Conservation (phyloP, 108 stramenopile species). For the Fragilaria crotonensis region DNA sequence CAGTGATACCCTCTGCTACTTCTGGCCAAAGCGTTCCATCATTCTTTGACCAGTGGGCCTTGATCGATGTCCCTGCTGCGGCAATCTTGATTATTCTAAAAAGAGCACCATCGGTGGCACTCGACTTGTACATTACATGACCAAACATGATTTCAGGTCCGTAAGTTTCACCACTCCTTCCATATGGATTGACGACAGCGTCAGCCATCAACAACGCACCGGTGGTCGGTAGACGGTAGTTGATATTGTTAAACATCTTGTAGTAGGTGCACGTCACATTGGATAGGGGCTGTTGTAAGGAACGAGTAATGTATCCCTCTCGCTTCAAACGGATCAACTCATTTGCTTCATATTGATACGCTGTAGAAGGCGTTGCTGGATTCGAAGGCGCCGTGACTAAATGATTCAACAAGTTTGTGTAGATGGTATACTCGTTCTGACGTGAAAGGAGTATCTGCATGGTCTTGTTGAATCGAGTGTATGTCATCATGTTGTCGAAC, state of each 20-base stretch:
- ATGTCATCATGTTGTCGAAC: neutral
- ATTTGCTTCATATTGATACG: neutral
- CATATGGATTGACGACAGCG: neutral
- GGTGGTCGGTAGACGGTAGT: neutral
- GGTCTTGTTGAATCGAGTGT: neutral
- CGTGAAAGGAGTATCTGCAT: neutral
- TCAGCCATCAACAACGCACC: neutral
- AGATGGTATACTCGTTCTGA: neutral
- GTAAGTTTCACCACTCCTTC: neutral
- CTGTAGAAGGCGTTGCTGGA: neutral
- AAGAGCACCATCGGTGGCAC: neutral
- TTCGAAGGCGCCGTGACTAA: neutral
- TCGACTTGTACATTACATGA: neutral
- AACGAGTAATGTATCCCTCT: neutral
- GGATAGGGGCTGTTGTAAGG: neutral
- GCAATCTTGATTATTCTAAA: conserved; percentile 3
- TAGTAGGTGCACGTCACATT: neutral
- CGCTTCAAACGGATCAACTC: neutral
- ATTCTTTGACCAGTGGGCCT: neutral
- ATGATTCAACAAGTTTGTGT: neutral
- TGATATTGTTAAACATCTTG: neutral
- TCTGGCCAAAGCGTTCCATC: neutral
- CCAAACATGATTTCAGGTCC: conserved; percentile 6
- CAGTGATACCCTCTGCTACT: neutral
- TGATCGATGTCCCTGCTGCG: neutral